phyloP scores from a whole-genome alignment of 2,329 filamentous ascomycete genomes.

The Colletotrichum higginsianum region DNA sequence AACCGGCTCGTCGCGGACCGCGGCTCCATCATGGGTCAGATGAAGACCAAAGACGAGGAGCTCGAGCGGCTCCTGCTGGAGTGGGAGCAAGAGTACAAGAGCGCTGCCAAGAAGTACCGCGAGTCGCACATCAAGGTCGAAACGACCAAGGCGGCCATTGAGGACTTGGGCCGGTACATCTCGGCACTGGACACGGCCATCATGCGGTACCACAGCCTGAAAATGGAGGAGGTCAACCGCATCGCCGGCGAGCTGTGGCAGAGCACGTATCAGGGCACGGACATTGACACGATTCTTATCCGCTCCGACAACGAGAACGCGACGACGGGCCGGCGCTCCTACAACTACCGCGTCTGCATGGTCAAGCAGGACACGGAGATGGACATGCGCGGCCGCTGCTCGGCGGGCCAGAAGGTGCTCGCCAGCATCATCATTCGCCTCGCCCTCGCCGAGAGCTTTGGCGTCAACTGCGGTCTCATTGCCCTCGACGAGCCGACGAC shows the following conservation, averaged over 20 bases:
- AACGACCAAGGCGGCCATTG: slow-evolving; percentile 92
- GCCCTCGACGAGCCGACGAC: slow-evolving; percentile 98
- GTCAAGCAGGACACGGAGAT: slow-evolving; percentile 97
- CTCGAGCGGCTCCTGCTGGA: slow-evolving; percentile 80
- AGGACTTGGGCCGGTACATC: slow-evolving; percentile 87
- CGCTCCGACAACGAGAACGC: slow-evolving; percentile 86
- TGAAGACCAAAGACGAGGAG: slow-evolving; percentile 89
- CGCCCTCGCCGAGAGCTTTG: slow-evolving; percentile 96
- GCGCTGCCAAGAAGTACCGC: slow-evolving; percentile 85
- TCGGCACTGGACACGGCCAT: slow-evolving; percentile 94
- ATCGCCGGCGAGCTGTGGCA: slow-evolving; percentile 98
- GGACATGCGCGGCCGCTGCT: slow-evolving; percentile 99
- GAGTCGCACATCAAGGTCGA: slow-evolving; percentile 91
- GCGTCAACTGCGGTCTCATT: slow-evolving; percentile 94
- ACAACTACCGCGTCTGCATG: slow-evolving; percentile 99
- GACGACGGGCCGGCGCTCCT: slow-evolving; percentile 80
- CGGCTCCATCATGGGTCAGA: slow-evolving; percentile 80
- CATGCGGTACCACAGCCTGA: slow-evolving; percentile 95
- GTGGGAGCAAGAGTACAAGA: slow-evolving; percentile 89
- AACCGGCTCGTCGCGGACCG: slow-evolving; percentile 81
- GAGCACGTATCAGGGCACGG: slow-evolving; percentile 95
- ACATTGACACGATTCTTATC: slow-evolving; percentile 97
- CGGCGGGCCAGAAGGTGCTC: slow-evolving; percentile 95
- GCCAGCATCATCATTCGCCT: slow-evolving; percentile 98
- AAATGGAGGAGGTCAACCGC: slow-evolving; percentile 98